Conservation (phyloP, 257 asterid genomes). For the Oldenlandia corymbosa region DNA sequence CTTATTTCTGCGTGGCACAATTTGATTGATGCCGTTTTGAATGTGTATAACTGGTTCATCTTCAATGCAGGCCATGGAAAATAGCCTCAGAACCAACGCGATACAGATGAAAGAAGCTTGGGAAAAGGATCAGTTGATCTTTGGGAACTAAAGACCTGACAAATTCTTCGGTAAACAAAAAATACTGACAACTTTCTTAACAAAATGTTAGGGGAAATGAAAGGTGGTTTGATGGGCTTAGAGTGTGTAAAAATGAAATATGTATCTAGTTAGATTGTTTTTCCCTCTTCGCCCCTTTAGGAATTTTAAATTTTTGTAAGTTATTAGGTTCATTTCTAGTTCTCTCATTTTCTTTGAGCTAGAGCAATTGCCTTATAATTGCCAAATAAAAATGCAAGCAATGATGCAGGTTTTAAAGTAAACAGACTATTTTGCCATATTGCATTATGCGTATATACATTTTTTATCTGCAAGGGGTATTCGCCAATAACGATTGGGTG, state of each 20-base stretch:
- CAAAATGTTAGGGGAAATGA: background rate
- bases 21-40: too few species aligned
- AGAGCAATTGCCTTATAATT: slow-evolving; percentile 15
- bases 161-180: slow-evolving; percentile 5
- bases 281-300: background rate
- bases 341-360: slow-evolving; percentile 14
- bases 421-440: background rate
- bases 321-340: slow-evolving; percentile 4
- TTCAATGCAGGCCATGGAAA: slow-evolving; percentile 62
- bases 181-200: slow-evolving; percentile 27
- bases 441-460: too few species aligned
- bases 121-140: slow-evolving; percentile 23
- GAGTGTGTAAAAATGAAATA: slow-evolving; percentile 18
- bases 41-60: background rate
- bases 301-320: slow-evolving; percentile 13
- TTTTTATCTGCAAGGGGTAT: too few species aligned
- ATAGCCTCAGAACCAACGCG: slow-evolving; percentile 67
- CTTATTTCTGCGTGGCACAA: background rate
- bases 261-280: slow-evolving; percentile 12
- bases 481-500: too few species aligned
- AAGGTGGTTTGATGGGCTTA: background rate
- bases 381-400: slow-evolving; percentile 18
- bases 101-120: slow-evolving; percentile 58
- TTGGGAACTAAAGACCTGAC: slow-evolving; percentile 22
- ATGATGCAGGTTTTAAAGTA: background rate